These are phyloP conservation scores for Begonia masoniana DNA, from an alignment of 306 rosid genomes.

Conservation along the genomic window DNA sequence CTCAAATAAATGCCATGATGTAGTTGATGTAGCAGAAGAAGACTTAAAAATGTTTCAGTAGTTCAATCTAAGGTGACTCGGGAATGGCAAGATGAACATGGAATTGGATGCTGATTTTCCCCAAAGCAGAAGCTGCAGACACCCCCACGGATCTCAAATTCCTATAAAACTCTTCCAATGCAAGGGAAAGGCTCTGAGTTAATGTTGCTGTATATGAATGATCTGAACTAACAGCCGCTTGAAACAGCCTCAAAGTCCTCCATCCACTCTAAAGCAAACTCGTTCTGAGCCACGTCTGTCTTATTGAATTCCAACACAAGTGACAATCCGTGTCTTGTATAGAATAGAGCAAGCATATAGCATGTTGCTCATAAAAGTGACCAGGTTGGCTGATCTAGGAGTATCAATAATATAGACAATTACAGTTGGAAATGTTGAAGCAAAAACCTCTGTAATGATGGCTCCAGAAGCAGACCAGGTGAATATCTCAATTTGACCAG, in stretches of 20 bases:
- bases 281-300: conserved; percentile 64
- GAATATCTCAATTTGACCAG: too few relatives aligned
- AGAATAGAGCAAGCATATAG: conserved; percentile 88
- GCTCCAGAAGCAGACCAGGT: conserved; percentile 99
- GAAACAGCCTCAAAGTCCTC: conserved; percentile 78
- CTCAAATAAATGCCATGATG: too few relatives aligned
- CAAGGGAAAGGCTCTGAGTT: conserved; percentile 65
- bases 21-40: too few relatives aligned
- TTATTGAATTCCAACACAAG: conserved; percentile 85
- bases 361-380: conserved; percentile 97
- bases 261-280: conserved; percentile 96
- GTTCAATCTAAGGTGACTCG: too few relatives aligned
- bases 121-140: conserved; percentile 62
- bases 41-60: too few relatives aligned
- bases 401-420: conserved; percentile 75
- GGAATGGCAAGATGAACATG: too few relatives aligned
- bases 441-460: conserved; percentile 96
- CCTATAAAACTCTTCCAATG: conserved; percentile 70
- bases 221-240: conserved; percentile 49
- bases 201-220: conserved; percentile 43
- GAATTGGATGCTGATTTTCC: too few relatives aligned
- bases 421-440: conserved; percentile 93
- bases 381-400: conserved; percentile 70
- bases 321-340: conserved; percentile 82
- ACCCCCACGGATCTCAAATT: conserved; percentile 71